These are phyloP conservation scores for Hypoxylon sp. DNA, from an alignment of 2,329 filamentous ascomycete genomes.

Conservation along the genomic window DNA sequence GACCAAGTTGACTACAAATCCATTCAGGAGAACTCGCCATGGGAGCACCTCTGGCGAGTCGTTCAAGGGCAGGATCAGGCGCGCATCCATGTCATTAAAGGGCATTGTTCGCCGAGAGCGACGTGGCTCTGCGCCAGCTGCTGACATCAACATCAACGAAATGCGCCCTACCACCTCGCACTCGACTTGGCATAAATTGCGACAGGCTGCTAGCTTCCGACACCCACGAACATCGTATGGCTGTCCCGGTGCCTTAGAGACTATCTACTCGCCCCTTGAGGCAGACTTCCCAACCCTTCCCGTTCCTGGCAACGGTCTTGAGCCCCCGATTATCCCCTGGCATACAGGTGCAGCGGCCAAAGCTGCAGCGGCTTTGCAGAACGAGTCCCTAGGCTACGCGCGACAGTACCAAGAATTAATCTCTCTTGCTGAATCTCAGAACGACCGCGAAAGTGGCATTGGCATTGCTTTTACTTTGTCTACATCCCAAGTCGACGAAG, in stretches of 20 bases:
- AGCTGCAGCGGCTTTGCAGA: constrained; percentile 72
- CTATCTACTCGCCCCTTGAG: constrained; percentile 58
- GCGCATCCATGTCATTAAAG: constrained; percentile 69
- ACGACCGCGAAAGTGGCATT: constrained; percentile 75
- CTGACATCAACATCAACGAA: constrained; percentile 41
- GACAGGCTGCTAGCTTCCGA: constrained; percentile 66
- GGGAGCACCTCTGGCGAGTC: constrained; percentile 60
- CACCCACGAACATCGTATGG: constrained; percentile 64
- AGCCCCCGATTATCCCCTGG: constrained; percentile 72
- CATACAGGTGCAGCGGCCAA: constrained; percentile 74
- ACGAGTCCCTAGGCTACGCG: constrained; percentile 61
- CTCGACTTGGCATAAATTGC: constrained; percentile 66
- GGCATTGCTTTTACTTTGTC: constrained; percentile 69
- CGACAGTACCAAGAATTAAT: constrained; percentile 62
- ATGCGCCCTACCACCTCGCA: constrained; percentile 63
- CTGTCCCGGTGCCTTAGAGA: constrained; percentile 56
- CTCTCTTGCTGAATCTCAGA: constrained; percentile 63
- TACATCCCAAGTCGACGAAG: constrained; percentile 54
- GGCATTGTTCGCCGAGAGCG: constrained; percentile 65
- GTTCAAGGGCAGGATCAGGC: constrained; percentile 67
- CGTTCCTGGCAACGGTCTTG: constrained; percentile 65
- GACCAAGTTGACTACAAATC: constrained; percentile 54
- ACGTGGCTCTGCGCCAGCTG: constrained; percentile 53
- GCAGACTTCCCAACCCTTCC: constrained; percentile 55
- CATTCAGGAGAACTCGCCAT: constrained; percentile 58